Conservation (phyloP, 1,139 yeast genomes). For the Lodderomyces pseudojiufengensis region DNA sequence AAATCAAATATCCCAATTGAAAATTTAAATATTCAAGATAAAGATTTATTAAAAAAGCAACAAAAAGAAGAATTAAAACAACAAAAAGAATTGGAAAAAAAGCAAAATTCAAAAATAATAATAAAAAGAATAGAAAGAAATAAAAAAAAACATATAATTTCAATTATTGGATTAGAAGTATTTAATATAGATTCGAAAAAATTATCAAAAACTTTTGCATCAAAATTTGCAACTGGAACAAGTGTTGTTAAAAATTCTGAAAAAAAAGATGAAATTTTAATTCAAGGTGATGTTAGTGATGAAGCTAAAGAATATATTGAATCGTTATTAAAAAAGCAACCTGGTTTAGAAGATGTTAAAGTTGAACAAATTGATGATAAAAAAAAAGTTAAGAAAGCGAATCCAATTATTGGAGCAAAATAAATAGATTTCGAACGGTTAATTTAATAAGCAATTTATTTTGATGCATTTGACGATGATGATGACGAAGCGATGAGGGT, state of each 20-base stretch:
- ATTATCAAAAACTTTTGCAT: conserved; percentile 85
- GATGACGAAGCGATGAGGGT: too few species aligned
- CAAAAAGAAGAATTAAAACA: conserved; percentile 86
- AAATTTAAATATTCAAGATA: conserved; percentile 76
- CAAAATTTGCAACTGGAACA: conserved; percentile 96
- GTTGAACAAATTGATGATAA: conserved; percentile 84
- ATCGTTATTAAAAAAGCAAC: conserved; percentile 67
- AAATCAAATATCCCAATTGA: conserved; percentile 35
- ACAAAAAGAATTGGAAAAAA: conserved; percentile 78
- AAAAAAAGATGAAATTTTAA: conserved; percentile 85
- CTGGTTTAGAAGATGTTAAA: conserved; percentile 76
- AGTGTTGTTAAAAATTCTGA: conserved; percentile 91
- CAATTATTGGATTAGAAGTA: conserved; percentile 84
- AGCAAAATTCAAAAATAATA: conserved; percentile 71
- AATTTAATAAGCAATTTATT: too few species aligned
- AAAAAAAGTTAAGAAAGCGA: conserved; percentile 58
- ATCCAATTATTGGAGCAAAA: conserved; percentile 6
- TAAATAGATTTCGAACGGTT: too few species aligned
- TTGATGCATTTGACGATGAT: too few species aligned
- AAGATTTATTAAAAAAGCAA: conserved; percentile 81
- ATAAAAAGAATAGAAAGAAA: conserved; percentile 90
- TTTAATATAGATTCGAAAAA: conserved; percentile 88
- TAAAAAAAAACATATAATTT: conserved; percentile 81
- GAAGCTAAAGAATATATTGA: conserved; percentile 79
- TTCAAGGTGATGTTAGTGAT: conserved; percentile 95